phyloP scores from a whole-genome alignment of 306 rosid species.

The Oemleria cerasiformis region DNA sequence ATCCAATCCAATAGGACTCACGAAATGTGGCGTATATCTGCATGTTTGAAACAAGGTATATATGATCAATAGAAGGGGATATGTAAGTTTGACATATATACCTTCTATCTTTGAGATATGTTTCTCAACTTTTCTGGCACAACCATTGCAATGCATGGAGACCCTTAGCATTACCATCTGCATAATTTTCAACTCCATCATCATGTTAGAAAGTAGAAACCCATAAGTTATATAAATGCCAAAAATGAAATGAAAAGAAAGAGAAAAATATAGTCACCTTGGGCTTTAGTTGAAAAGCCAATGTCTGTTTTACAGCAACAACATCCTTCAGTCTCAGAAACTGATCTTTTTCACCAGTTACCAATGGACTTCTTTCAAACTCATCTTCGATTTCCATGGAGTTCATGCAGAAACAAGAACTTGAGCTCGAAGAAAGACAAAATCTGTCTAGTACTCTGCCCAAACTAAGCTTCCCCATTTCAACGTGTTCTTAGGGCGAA shows the following conservation, averaged over 20 bases:
- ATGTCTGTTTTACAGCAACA: constrained; percentile 69
- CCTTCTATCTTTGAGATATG: constrained; percentile 86
- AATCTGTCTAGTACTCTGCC: constrained; percentile 60
- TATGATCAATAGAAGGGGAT: no score
- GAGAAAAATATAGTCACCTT: constrained; percentile 43
- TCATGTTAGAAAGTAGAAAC: not conserved
- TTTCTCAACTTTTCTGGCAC: constrained; percentile 89
- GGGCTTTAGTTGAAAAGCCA: constrained; percentile 90
- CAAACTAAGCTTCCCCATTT: constrained; percentile 72
- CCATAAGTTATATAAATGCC: not conserved
- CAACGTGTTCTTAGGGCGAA: constrained; percentile 16
- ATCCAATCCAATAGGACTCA: no score
- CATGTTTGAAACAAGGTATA: not conserved
- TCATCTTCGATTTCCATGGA: constrained; percentile 50
- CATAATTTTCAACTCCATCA: not conserved
- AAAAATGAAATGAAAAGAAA: not conserved
- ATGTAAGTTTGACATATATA: constrained; percentile 5
- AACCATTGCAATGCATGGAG: constrained; percentile 93
- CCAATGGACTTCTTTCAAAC: constrained; percentile 54
- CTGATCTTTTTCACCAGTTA: constrained; percentile 39
- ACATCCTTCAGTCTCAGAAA: constrained; percentile 66
- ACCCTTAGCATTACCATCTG: constrained; percentile 82
- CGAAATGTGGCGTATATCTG: no score
- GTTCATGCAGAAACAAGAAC: constrained; percentile 69
- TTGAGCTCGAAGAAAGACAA: constrained; percentile 49